Evolutionary conservation across 1,284 basidiomycete species (phyloP).

Genomic region (Ganoderma resinaceum): DNA sequence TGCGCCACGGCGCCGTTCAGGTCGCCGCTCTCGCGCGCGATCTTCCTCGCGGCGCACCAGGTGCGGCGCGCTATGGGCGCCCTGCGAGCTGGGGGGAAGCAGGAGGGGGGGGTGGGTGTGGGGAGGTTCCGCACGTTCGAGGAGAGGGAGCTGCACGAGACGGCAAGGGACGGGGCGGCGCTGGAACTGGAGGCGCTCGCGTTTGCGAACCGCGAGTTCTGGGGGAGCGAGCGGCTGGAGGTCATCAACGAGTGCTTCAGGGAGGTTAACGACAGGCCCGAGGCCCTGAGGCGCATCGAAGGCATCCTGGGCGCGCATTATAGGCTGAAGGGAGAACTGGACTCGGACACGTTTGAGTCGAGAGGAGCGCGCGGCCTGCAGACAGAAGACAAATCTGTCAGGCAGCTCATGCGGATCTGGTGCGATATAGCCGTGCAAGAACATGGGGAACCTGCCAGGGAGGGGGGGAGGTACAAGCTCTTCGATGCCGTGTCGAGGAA

Average conservation of each 20-base stretch:
- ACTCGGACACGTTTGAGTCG: not conserved
- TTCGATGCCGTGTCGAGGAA: not conserved
- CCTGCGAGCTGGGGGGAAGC: no score
- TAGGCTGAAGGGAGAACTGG: not conserved
- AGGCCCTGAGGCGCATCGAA: not conserved
- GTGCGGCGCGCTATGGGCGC: not conserved
- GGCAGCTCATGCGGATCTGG: conserved; percentile 15
- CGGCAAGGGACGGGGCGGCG: not conserved
- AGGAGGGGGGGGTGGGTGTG: no score
- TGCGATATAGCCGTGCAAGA: not conserved
- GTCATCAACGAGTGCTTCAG: not conserved
- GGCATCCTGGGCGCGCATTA: not conserved
- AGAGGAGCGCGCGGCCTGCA: not conserved
- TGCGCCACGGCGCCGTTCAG: conserved; percentile 14
- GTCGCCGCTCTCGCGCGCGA: conserved; percentile 16
- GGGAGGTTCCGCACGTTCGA: not conserved
- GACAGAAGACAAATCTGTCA: not conserved
- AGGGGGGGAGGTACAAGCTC: not conserved
- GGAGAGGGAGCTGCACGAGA: not conserved
- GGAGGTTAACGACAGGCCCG: not conserved
- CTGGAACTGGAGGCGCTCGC: conserved; percentile 5
- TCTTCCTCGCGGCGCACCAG: not conserved
- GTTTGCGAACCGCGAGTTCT: conserved; percentile 4
- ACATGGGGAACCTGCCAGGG: not conserved
- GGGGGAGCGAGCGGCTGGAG: not conserved